Conservation (phyloP, 331 rosid species). For the Acacia pycnantha region DNA sequence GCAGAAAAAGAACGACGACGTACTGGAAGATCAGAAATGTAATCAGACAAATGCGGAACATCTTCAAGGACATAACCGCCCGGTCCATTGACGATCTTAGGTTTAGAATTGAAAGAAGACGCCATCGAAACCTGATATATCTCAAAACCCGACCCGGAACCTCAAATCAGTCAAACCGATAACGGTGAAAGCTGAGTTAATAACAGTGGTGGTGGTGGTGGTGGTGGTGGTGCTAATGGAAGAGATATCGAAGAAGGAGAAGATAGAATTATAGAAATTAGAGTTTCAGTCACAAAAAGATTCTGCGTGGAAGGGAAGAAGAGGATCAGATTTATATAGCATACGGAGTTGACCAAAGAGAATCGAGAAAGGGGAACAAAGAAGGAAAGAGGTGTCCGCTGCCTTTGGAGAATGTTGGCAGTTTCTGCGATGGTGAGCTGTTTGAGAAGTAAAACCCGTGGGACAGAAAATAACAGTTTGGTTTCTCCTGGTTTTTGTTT, state of each 20-base stretch:
- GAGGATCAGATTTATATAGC: slow-evolving; percentile 31
- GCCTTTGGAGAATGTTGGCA: neutral
- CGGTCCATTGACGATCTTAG: slow-evolving; percentile 54
- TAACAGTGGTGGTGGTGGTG: neutral
- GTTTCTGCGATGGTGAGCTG: neutral
- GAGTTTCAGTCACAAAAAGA: neutral
- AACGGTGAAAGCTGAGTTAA: neutral
- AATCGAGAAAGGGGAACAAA: neutral
- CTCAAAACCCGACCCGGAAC: slow-evolving; percentile 17
- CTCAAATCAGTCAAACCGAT: neutral
- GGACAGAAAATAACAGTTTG: neutral
- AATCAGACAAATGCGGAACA: slow-evolving; percentile 86
- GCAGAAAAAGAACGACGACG: slow-evolving; percentile 33
- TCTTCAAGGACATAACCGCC: slow-evolving; percentile 86
- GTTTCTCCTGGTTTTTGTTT: slow-evolving; percentile 12
- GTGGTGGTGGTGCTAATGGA: neutral
- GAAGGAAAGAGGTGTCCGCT: neutral
- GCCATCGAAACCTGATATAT: slow-evolving; percentile 42
- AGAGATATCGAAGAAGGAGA: neutral
- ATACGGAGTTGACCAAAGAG: slow-evolving; percentile 10
- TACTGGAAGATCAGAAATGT: slow-evolving; percentile 79
- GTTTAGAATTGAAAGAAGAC: slow-evolving; percentile 38
- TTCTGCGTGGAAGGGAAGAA: slow-evolving; percentile 7
- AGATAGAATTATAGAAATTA: neutral
- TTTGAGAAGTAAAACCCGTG: neutral